phyloP scores from a whole-genome alignment of 139 green algal species.

The Choricystis sp. region DNA sequence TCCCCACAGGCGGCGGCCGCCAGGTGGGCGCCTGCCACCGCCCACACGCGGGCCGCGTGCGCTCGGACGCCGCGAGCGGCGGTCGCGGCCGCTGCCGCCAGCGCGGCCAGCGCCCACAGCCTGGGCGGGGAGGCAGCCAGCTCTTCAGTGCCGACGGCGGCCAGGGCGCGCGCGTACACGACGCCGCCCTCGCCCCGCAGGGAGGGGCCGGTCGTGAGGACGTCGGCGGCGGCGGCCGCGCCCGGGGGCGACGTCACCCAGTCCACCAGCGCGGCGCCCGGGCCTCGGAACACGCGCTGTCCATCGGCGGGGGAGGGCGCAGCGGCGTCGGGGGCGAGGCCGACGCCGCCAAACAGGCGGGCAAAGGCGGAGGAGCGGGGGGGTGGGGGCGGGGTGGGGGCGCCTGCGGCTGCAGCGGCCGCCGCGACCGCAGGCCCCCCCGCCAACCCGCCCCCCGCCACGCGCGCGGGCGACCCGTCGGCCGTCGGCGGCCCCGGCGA shows the following conservation, averaged over 20 bases:
- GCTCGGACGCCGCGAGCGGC: background rate
- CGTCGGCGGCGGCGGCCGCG: too few relatives aligned
- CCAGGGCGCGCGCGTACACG: background rate
- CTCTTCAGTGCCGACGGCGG: background rate
- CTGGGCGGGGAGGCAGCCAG: background rate
- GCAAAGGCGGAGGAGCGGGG: background rate
- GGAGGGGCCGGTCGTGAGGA: background rate
- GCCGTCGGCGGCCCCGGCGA: too few relatives aligned
- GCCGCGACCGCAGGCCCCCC: too few relatives aligned
- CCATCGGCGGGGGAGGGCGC: background rate
- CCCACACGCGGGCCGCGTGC: background rate
- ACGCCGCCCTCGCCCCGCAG: constrained; percentile 14
- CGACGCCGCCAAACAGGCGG: background rate
- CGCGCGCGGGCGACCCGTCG: too few relatives aligned
- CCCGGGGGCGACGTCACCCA: background rate
- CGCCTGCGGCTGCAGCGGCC: background rate
- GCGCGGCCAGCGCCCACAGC: constrained; percentile 3
- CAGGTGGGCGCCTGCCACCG: background rate
- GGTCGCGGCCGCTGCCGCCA: constrained; percentile 5
- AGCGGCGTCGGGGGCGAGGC: background rate
- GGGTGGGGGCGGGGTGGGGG: background rate
- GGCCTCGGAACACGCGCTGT: too few relatives aligned
- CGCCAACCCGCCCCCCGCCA: too few relatives aligned
- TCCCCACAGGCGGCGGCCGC: background rate
- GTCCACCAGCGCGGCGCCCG: background rate